A percentile compares a stretch with the other conserved stretches of the same genome.
These are phyloP conservation scores for Apiospora koreana DNA, from an alignment of 2,329 filamentous ascomycete species.

Conservation along the genomic window DNA sequence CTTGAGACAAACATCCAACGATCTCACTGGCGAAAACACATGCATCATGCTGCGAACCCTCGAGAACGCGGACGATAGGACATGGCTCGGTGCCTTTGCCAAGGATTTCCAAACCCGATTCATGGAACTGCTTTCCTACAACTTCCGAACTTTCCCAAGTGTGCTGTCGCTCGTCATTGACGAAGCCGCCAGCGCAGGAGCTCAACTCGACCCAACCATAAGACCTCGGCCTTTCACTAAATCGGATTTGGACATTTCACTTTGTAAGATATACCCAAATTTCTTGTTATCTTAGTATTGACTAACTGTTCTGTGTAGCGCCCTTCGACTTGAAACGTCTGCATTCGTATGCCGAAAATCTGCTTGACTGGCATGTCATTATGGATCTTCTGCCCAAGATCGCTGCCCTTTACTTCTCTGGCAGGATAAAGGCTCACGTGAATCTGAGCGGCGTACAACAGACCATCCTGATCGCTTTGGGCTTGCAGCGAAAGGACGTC, in stretches of 20 bases:
- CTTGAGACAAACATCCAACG: slow-evolving; percentile 91
- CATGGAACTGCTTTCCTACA: slow-evolving; percentile 83
- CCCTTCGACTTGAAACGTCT: slow-evolving; percentile 95
- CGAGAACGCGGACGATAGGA: slow-evolving; percentile 64
- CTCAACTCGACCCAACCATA: slow-evolving; percentile 63
- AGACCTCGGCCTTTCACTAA: slow-evolving; percentile 64
- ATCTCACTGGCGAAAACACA: slow-evolving; percentile 94
- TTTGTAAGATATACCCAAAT: slow-evolving; percentile 44
- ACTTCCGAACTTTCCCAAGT: slow-evolving; percentile 82
- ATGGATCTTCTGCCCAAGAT: slow-evolving; percentile 87
- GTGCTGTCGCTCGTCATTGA: slow-evolving; percentile 83
- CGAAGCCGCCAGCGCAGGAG: slow-evolving; percentile 76
- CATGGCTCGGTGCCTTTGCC: slow-evolving; percentile 89
- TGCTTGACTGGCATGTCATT: slow-evolving; percentile 97
- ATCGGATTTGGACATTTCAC: slow-evolving; percentile 70
- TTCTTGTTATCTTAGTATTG: background rate
- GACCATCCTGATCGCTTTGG: slow-evolving; percentile 84
- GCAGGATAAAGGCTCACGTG: slow-evolving; percentile 67
- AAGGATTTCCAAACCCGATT: slow-evolving; percentile 96
- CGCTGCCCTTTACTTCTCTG: slow-evolving; percentile 81
- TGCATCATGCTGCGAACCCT: slow-evolving; percentile 95
- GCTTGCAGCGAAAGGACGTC: slow-evolving; percentile 86
- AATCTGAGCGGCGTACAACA: slow-evolving; percentile 81
- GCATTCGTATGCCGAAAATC: slow-evolving; percentile 93
- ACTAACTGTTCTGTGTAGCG: slow-evolving; percentile 30